A percentile compares a stretch with the other conserved stretches of the same genome.
Evolutionary conservation across 106 monocot genomes (phyloP).

Genomic region (Dendrobium huoshanense): DNA sequence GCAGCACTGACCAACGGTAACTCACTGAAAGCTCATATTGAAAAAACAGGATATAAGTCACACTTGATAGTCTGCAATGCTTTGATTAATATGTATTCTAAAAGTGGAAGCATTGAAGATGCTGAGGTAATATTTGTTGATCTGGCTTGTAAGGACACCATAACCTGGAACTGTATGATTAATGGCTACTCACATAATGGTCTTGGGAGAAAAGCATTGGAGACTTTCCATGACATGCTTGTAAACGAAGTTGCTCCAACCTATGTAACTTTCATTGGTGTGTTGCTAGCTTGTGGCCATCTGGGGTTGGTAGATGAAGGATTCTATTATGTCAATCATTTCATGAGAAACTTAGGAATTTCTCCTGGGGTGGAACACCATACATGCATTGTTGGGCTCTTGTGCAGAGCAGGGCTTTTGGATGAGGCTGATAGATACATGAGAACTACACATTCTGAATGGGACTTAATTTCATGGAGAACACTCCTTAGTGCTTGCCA

Average conservation of each 20-base stretch:
- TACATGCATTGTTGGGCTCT: constrained; percentile 59
- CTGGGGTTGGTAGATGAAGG: constrained; percentile 50
- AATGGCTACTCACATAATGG: constrained; percentile 49
- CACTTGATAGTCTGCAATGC: constrained; percentile 36
- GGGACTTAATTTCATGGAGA: constrained; percentile 66
- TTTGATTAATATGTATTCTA: constrained; percentile 71
- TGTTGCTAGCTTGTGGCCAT: constrained; percentile 55
- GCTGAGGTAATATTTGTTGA: constrained; percentile 28
- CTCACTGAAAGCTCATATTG: constrained; percentile 33
- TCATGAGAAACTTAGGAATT: constrained; percentile 37
- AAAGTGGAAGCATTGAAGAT: constrained; percentile 42
- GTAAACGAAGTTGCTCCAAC: constrained; percentile 30
- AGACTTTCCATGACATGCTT: constrained; percentile 40
- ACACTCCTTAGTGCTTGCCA: constrained; percentile 52
- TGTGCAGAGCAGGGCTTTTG: constrained; percentile 45
- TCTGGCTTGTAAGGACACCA: constrained; percentile 36
- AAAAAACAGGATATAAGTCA: constrained; percentile 37
- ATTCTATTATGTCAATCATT: constrained; percentile 39
- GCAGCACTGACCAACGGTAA: constrained; percentile 48
- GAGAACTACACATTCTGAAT: constrained; percentile 26
- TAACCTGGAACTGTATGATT: constrained; percentile 79
- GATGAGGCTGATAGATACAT: constrained; percentile 52
- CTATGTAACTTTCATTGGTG: constrained; percentile 54
- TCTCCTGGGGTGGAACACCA: constrained; percentile 56
- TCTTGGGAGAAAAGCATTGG: constrained; percentile 45